phyloP scores from a whole-genome alignment of 2,329 filamentous ascomycete genomes.

The Emmonsiellopsis sp. region DNA sequence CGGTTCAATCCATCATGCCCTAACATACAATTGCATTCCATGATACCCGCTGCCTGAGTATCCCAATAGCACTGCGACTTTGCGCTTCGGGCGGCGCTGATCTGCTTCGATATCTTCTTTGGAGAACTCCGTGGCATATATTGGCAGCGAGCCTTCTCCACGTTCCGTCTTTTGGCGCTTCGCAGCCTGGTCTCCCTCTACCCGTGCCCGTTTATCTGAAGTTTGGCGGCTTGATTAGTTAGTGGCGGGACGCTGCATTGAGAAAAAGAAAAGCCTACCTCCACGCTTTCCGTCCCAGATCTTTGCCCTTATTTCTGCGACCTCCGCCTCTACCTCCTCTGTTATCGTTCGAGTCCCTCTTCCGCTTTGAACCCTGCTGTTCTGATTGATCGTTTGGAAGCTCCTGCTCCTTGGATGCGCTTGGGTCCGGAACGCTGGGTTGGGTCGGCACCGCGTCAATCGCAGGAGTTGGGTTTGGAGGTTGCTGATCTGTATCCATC shows the following conservation, averaged over 20 bases:
- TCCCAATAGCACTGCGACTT: constrained; percentile 90
- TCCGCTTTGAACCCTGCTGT: neutral
- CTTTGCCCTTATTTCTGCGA: constrained; percentile 49
- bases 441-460: neutral
- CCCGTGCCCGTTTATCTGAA: constrained; percentile 44
- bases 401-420: neutral
- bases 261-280: constrained; percentile 35
- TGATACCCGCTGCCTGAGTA: constrained; percentile 96
- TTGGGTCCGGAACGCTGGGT: neutral
- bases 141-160: constrained; percentile 32
- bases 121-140: constrained; percentile 51
- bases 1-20: neutral
- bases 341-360: constrained; percentile 26
- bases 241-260: constrained; percentile 25
- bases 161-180: constrained; percentile 48
- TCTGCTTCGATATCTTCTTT: constrained; percentile 83
- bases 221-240: constrained; percentile 44
- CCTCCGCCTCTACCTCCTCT: constrained; percentile 20
- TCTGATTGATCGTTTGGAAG: neutral
- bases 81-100: constrained; percentile 81
- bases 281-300: constrained; percentile 58
- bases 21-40: constrained; percentile 73
- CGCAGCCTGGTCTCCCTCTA: constrained; percentile 40
- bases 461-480: constrained; percentile 4
- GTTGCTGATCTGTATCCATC: constrained; percentile 10